Evolutionary conservation across 805 yeast genomes (phyloP), one percentile per base, ranked within the genome.

Genomic region (Metschnikowia gelsemii): DNA sequence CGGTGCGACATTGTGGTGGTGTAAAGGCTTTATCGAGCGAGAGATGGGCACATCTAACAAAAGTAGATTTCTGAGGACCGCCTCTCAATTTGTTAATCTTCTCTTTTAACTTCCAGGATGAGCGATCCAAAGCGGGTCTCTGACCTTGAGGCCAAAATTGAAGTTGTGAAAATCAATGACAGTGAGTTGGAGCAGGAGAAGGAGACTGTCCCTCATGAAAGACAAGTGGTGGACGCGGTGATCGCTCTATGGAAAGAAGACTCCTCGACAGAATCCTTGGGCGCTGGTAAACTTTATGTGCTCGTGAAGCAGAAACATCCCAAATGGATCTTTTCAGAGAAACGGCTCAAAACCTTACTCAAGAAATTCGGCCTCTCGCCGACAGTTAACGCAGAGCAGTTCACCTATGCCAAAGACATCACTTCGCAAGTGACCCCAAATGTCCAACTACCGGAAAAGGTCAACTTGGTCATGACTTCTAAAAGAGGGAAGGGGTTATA

Each of bases 161-260:
- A 69, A 41, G 64, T 68, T 4, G 60, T 68, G 20, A 51, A 61
- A 12, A 67, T 69, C 24, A 69, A 69, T 42, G 74, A 69, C 40
- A 47, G 52, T 8, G 39, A 45, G 16, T 50, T 49, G 8, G 57
- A 57, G 28, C 42, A 47, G 8, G 45, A 47, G 3, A 57, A 52
- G n/a, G 59, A 61, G 1, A 35, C 65, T 3, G 64, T 65, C n/a
- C 88, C 88, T 3, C 74, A 73, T 40, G 79, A 75, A 36, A 64
- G 83, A 31, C 79, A 80, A 57, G 66, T 82, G 8, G 76, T 81
- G 23, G 79, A 77, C 40, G 75, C 73, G 25, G 79, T 84, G n/a
- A 73, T 82, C 30, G 64, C 69, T 5, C 59, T 83, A 8, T 85
- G 93, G 91, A 79, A 78, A 49, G 71, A 72, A 38, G 87, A 84